Evolutionary conservation across 495 filamentous ascomycete species (phyloP).

Genomic region (Schizothecium vesticola): DNA sequence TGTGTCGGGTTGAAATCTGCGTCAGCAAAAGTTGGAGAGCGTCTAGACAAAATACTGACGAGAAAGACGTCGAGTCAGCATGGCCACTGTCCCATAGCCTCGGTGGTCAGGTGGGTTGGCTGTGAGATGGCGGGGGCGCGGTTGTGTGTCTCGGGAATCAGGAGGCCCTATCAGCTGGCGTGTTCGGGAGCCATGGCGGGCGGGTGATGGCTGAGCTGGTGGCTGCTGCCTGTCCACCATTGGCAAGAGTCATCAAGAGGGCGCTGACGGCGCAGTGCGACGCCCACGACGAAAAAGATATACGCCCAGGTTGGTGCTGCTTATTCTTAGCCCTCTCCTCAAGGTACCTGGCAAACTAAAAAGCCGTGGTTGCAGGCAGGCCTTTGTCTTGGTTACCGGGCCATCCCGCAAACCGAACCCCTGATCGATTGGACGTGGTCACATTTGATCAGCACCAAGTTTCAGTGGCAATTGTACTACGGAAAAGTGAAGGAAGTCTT

Average conservation of each 20-base stretch:
- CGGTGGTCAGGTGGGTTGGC: background rate
- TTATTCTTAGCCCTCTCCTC: too few species aligned
- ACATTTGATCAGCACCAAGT: too few species aligned
- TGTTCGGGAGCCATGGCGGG: background rate
- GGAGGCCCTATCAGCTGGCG: background rate
- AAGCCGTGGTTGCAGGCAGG: too few species aligned
- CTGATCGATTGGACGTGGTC: too few species aligned
- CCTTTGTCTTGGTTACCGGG: too few species aligned
- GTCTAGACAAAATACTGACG: background rate
- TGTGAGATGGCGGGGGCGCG: background rate
- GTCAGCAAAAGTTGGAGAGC: background rate
- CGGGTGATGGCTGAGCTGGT: background rate
- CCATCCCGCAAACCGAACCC: too few species aligned
- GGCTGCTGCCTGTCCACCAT: background rate
- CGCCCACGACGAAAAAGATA: too few species aligned
- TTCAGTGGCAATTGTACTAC: too few species aligned
- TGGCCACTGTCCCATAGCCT: background rate
- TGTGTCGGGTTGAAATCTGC: background rate
- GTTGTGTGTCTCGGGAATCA: background rate
- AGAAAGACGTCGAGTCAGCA: background rate
- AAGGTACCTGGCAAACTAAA: too few species aligned
- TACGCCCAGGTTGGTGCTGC: too few species aligned
- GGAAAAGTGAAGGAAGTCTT: too few species aligned
- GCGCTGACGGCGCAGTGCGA: too few species aligned
- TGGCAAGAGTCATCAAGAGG: background rate